Conservation (phyloP, 257 asterid genomes). For the Plantago major region DNA sequence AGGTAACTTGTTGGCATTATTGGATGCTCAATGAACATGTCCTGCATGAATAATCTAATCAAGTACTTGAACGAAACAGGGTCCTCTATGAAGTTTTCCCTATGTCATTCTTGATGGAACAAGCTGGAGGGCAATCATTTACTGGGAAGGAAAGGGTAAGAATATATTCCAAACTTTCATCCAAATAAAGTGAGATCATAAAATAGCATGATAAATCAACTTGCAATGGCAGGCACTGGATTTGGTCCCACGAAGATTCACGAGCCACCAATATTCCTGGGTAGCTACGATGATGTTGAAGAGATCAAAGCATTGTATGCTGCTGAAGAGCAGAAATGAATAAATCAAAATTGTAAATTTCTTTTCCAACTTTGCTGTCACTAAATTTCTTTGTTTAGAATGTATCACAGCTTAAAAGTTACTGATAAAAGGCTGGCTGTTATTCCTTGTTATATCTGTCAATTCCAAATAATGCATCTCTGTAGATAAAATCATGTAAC, state of each 20-base stretch:
- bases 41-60: background rate
- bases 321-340: slow-evolving; percentile 48
- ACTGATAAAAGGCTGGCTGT: no score
- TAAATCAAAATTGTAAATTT: slow-evolving; percentile 21
- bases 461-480: background rate
- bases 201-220: background rate
- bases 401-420: background rate
- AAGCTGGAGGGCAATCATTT: slow-evolving; percentile 97
- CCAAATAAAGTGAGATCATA: background rate
- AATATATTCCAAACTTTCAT: slow-evolving; percentile 2
- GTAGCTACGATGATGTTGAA: slow-evolving; percentile 91
- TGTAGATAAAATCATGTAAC: background rate
- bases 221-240: slow-evolving; percentile 64
- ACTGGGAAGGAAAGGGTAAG: slow-evolving; percentile 85
- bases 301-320: slow-evolving; percentile 84
- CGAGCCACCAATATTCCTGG: slow-evolving; percentile 89
- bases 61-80: slow-evolving; percentile 36
- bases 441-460: background rate
- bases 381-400: slow-evolving; percentile 9
- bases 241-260: slow-evolving; percentile 69
- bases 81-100: slow-evolving; percentile 96
- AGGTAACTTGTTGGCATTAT: slow-evolving; percentile 37
- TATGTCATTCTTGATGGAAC: slow-evolving; percentile 97
- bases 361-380: background rate
- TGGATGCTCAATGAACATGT: background rate